phyloP scores from a whole-genome alignment of 306 rosid genomes.

The Pterocarpus santalinus region DNA sequence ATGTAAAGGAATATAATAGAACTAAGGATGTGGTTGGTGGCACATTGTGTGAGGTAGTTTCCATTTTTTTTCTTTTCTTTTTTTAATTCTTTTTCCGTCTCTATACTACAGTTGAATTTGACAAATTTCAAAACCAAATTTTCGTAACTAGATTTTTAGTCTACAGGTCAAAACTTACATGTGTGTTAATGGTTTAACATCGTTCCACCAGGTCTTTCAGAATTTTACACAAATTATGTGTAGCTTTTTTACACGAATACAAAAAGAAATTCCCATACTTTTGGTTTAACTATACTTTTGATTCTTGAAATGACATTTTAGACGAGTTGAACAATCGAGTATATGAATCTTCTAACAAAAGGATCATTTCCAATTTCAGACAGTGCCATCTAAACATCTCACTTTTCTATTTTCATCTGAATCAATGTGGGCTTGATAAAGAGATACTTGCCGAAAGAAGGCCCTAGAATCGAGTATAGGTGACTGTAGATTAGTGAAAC shows the following conservation, averaged over 20 bases:
- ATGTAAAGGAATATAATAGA: too few relatives aligned
- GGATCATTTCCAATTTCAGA: slow-evolving; percentile 4
- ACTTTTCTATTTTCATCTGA: neutral
- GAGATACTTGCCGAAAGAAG: neutral
- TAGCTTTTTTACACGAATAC: neutral
- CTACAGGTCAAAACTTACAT: neutral
- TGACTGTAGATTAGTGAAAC: neutral
- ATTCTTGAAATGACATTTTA: slow-evolving; percentile 6
- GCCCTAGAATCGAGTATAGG: neutral
- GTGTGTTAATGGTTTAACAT: neutral
- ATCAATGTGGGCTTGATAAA: neutral
- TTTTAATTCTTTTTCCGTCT: neutral
- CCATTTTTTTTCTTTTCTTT: neutral
- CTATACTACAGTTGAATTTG: neutral
- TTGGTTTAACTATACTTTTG: neutral
- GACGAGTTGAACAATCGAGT: neutral
- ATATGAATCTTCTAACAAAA: neutral
- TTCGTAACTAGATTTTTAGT: neutral
- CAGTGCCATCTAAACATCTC: neutral
- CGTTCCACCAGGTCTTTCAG: neutral
- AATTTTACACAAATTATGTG: neutral
- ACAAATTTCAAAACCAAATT: neutral
- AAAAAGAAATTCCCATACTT: neutral
- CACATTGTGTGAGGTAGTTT: neutral
- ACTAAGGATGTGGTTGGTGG: too few relatives aligned